A percentile compares a stretch with the other conserved stretches of the same genome.
Conservation (phyloP, 176 grass and related monocot genomes). For the Elaeis guineensis region DNA sequence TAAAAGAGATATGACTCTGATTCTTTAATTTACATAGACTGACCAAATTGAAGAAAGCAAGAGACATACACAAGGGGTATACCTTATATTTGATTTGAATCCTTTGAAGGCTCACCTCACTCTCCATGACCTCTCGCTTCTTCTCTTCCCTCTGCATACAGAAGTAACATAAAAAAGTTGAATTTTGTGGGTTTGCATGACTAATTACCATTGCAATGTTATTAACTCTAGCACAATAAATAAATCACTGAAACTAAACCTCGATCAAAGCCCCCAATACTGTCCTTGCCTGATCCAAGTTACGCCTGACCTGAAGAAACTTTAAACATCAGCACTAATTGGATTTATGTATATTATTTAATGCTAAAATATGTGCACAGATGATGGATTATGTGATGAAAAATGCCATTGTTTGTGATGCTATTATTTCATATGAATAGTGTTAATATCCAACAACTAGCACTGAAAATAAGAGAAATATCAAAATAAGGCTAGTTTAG, state of each 20-base stretch:
- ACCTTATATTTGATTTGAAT: constrained; percentile 94
- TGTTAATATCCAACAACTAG: too few species aligned
- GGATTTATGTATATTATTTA: too few species aligned
- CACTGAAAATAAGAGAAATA: too few species aligned
- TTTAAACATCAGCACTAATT: constrained; percentile 19
- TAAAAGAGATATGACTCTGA: neutral
- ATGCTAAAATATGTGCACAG: too few species aligned
- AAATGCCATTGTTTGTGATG: too few species aligned
- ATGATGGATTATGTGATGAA: too few species aligned
- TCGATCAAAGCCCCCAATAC: constrained; percentile 79
- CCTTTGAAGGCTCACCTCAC: constrained; percentile 73
- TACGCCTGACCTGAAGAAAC: constrained; percentile 61
- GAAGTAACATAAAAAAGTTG: neutral
- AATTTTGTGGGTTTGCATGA: neutral
- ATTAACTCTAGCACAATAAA: neutral
- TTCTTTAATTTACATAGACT: neutral
- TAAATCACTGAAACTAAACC: constrained; percentile 27
- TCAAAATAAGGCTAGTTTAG: too few species aligned
- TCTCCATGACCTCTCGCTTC: constrained; percentile 77
- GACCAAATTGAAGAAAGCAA: neutral
- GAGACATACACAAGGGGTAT: constrained; percentile 2
- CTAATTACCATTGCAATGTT: too few species aligned
- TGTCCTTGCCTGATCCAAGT: constrained; percentile 90
- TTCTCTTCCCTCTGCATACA: constrained; percentile 80
- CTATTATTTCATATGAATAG: too few species aligned